Evolutionary conservation across 345 rosid genomes (phyloP).

Genomic region (Psidium friedrichsthalianum): DNA sequence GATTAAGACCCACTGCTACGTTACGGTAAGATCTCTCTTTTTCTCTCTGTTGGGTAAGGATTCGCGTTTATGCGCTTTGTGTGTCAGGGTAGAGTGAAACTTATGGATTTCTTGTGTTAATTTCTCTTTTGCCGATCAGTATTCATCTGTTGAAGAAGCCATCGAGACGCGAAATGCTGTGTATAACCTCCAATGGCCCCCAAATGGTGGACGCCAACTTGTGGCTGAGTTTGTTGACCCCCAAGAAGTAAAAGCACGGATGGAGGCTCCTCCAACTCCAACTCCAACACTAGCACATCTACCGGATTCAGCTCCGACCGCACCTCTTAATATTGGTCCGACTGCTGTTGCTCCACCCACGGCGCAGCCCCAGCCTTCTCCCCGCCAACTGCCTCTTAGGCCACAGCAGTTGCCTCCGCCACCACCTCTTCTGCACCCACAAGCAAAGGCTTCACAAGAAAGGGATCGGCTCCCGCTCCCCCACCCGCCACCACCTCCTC

Average conservation of each 20-base stretch:
- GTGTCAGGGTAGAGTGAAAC: background rate
- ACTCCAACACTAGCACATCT: slow-evolving; percentile 10
- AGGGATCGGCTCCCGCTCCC: slow-evolving; percentile 42
- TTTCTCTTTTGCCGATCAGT: slow-evolving; percentile 35
- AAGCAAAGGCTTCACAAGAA: slow-evolving; percentile 32
- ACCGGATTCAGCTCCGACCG: background rate
- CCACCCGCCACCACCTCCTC: slow-evolving; percentile 56
- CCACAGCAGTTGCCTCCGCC: slow-evolving; percentile 56
- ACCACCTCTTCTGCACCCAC: slow-evolving; percentile 54
- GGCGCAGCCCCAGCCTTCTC: slow-evolving; percentile 36
- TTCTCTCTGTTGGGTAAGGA: background rate
- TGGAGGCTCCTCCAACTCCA: slow-evolving; percentile 58
- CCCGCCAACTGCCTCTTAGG: slow-evolving; percentile 39
- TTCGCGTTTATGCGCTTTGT: background rate
- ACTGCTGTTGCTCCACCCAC: slow-evolving; percentile 18
- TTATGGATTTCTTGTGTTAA: background rate
- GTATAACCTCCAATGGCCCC: slow-evolving; percentile 89
- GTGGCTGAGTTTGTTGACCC: slow-evolving; percentile 82
- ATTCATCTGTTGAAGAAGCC: slow-evolving; percentile 82
- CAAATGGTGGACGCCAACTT: slow-evolving; percentile 84
- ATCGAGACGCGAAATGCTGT: slow-evolving; percentile 75
- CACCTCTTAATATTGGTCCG: slow-evolving; percentile 18
- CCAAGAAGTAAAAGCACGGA: slow-evolving; percentile 57
- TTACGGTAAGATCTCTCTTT: slow-evolving; percentile 46
- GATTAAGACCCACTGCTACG: slow-evolving; percentile 95